Percentiles rank a stretch among this genome's conserved stretches.
Conservation (phyloP, 805 yeast genomes). For the Danielia oregonensis region DNA sequence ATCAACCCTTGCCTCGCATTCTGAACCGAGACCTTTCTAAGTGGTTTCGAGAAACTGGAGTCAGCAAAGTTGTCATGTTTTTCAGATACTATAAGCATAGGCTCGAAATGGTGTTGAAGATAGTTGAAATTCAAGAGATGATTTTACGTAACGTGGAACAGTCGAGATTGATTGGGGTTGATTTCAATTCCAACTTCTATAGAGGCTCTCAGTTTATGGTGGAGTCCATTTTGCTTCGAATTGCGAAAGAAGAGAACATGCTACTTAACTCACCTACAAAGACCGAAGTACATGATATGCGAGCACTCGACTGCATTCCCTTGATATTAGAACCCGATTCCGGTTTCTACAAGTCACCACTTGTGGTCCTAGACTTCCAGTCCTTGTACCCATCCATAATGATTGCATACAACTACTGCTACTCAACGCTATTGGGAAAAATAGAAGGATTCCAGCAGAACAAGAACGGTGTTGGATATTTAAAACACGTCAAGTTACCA, state of each 20-base stretch:
- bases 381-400: constrained; percentile 94
- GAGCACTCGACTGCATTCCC: constrained; percentile 83
- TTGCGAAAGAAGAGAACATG: constrained; percentile 73
- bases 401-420: constrained; percentile 98
- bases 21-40: constrained; percentile 44
- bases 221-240: constrained; percentile 73
- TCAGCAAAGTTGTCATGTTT: constrained; percentile 31
- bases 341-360: constrained; percentile 80
- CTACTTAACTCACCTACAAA: constrained; percentile 76
- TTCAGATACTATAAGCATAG: constrained; percentile 46
- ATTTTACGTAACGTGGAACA: constrained; percentile 73
- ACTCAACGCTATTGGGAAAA: constrained; percentile 66
- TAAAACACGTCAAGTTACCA: constrained; percentile 42
- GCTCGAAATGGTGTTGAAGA: constrained; percentile 38
- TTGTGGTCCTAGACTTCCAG: constrained; percentile 88
- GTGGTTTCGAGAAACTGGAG: constrained; percentile 35
- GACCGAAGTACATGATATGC: constrained; percentile 76
- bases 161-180: constrained; percentile 83
- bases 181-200: constrained; percentile 80
- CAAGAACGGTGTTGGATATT: constrained; percentile 52
- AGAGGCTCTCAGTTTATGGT: constrained; percentile 95
- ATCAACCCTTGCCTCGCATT: constrained; percentile 64
- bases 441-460: constrained; percentile 48
- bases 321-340: constrained; percentile 90
- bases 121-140: constrained; percentile 61